Evolutionary conservation across 2,329 filamentous ascomycete genomes (phyloP), one percentile per base, ranked within the genome.

Genomic region (Alternaria sp.): DNA sequence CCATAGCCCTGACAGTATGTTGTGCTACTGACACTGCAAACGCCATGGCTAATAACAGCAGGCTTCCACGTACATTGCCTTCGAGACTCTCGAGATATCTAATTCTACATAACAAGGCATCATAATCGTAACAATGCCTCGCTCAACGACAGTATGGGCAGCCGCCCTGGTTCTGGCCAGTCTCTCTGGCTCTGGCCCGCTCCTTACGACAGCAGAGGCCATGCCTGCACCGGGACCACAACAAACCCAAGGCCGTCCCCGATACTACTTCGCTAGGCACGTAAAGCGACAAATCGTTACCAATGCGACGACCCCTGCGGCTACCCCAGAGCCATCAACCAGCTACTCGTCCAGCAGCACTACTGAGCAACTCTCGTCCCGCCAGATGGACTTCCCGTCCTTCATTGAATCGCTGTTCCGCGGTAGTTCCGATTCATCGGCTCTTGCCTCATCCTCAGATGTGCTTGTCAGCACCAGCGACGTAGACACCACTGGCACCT

Each of bases 201-300:
- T 80, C 47, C 77, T 83, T 68, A 83, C 83, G 26, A 82, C 78
- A 46, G 83, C 83, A 57, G 82, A 85, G 71, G 83, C 83, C 62
- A 83, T 83, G 75, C 83, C 83, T 63, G 83, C 83, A 69, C 73
- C 77, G 62, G 71, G 73, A 25, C 75, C 78, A 57, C 68, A 76
- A 68, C 66, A 76, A 66, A 76, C 78, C 61, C 69, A 76, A 53
- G 68, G 59, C 25, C 73, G 70, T 46, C 82, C 83, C 23, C 77
- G 78, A 67, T 84, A 84, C 78, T 84, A 84, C 74, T 83, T 83
- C 64, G 81, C 82, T n/a, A 79, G 81, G 59, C 78, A 83, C 57
- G 71, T 83, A 28, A 84, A 83, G 74, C 76, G 83, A 55, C 78
- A 82, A 67, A 79, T 80, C 57, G 68, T 76, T 49, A 76, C 75